Base-by-base conservation (phyloP, 2,329 filamentous ascomycete species). In the Corinectria fuckeliana region DNA sequence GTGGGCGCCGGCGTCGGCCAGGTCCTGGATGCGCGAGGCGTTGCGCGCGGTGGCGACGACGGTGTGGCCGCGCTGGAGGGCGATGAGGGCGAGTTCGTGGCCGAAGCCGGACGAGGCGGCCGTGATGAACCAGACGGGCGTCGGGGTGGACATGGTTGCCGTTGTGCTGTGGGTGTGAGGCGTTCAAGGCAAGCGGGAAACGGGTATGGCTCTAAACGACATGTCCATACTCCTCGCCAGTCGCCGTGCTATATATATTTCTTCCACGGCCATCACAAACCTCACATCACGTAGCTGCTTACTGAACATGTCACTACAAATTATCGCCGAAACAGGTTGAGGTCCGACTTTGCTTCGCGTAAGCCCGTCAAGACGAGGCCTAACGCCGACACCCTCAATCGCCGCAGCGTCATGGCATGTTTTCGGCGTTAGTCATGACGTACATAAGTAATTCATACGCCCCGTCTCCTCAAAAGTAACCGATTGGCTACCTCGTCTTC, bases 81-180 rank as follows among this genome's bases (percentile, higher is more conserved):
- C 79, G 10, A 73, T 66, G 26, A 76, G 67, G 26, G 78, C 78
- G 25, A 85, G 79, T 6, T 74, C 71, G 5, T 74, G 72, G 6
- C 84, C 84, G 58, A 86, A 81, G 50, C 84, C 83, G 16, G 78
- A 82, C 20, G 81, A 82, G 44, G 77, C 77, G 23, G 81, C 83
- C 10, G 79, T 80, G 67, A 86, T 80, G 72, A 86, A 79, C 82
- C 84, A 86, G 26, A 82, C 76, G 42, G 74, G 76, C 3, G 62
- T 63, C 47, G 61, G 48, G 41, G 61, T 50, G 14, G 34, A 47
- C 55, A 60, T 64, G 23, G 26, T 39, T 49, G 6, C 8, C 23
- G n/a, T 53, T 32, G 21, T 39, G 20, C 11, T 41, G 28, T 52
- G 47, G 30, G 39, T 21, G 23, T 52, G 9, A 30, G 10, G n/a